These are phyloP conservation scores for Tulasnella sp. DNA, from an alignment of 768 basidiomycete genomes.

Conservation along the genomic window DNA sequence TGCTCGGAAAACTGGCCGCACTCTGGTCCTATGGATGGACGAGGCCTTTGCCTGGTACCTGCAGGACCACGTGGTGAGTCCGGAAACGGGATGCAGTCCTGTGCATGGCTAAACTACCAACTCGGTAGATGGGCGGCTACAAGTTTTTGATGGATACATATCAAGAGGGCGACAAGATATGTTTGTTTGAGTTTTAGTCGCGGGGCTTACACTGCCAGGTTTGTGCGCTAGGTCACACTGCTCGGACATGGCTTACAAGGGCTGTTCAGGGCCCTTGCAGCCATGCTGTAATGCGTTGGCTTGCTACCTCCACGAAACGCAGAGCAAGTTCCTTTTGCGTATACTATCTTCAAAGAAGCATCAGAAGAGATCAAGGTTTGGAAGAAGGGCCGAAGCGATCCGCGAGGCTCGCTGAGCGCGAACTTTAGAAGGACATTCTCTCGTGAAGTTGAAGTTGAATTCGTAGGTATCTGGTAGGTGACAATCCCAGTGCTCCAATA, in stretches of 20 bases:
- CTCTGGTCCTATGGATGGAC: slow-evolving; percentile 55
- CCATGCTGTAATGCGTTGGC: slow-evolving; percentile 50
- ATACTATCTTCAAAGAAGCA: slow-evolving; percentile 63
- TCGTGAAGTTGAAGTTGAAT: slow-evolving; percentile 65
- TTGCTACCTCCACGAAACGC: slow-evolving; percentile 69
- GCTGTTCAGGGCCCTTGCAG: not conserved
- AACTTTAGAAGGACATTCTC: slow-evolving; percentile 78
- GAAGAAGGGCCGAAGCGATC: slow-evolving; percentile 12
- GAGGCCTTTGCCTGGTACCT: slow-evolving; percentile 36
- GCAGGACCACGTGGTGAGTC: slow-evolving; percentile 33
- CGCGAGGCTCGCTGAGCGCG: slow-evolving; percentile 39
- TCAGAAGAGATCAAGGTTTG: slow-evolving; percentile 53
- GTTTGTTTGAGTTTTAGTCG: slow-evolving; percentile 85
- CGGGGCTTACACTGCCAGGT: slow-evolving; percentile 59
- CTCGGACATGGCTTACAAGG: too few species aligned
- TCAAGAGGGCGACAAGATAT: slow-evolving; percentile 68
- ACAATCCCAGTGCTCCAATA: too few species aligned
- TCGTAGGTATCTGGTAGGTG: slow-evolving; percentile 76
- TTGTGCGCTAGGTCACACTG: not conserved
- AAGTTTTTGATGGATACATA: slow-evolving; percentile 33
- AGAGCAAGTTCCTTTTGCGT: slow-evolving; percentile 74
- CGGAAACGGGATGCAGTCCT: not conserved
- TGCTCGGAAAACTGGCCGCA: not conserved
- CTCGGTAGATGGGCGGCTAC: slow-evolving; percentile 29
- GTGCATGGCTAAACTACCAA: not conserved